Evolutionary conservation across 257 asterid species (phyloP).

Genomic region (Rauvolfia tetraphylla): DNA sequence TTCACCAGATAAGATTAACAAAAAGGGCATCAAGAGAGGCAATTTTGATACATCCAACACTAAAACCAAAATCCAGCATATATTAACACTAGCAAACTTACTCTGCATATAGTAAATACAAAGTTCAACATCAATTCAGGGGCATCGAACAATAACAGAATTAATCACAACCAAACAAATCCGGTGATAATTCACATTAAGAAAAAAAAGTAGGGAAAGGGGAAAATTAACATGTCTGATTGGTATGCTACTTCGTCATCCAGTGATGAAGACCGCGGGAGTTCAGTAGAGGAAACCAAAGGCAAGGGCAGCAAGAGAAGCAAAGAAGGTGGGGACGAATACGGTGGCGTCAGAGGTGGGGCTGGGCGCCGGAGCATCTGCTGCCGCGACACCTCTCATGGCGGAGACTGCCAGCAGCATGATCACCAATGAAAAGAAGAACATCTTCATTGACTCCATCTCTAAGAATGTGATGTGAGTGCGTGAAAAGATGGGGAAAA

Average conservation of each 20-base stretch:
- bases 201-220: background rate
- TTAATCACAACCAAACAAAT: background rate
- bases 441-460: slow-evolving; percentile 45
- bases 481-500: background rate
- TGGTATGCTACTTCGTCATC: background rate
- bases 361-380: slow-evolving; percentile 49
- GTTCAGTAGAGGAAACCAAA: slow-evolving; percentile 38
- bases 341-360: slow-evolving; percentile 46
- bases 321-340: slow-evolving; percentile 41
- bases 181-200: background rate
- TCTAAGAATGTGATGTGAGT: background rate
- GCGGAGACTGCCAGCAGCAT: slow-evolving; percentile 39
- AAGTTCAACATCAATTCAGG: background rate
- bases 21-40: background rate
- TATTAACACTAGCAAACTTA: background rate
- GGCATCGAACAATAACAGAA: background rate
- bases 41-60: background rate
- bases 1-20: too few relatives aligned
- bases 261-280: background rate
- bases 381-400: slow-evolving; percentile 40
- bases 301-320: slow-evolving; percentile 42
- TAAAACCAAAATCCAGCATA: background rate
- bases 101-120: background rate
- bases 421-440: slow-evolving; percentile 33
- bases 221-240: background rate